phyloP scores from a whole-genome alignment of 2,329 filamentous ascomycete genomes.

The Aspergillus clavatus region DNA sequence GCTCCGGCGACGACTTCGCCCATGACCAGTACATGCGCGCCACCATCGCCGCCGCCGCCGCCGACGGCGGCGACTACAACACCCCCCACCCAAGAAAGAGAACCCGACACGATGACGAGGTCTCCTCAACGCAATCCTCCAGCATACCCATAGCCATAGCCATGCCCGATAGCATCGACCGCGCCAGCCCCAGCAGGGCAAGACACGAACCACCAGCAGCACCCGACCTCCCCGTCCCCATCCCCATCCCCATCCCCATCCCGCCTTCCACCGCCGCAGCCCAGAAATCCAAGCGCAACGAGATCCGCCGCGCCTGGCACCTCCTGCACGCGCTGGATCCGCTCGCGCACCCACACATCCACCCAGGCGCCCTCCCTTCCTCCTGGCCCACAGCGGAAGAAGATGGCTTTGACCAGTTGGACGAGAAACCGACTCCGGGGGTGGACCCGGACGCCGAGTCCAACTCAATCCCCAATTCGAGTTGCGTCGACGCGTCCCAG shows the following conservation, averaged over 20 bases:
- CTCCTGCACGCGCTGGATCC: constrained; percentile 19
- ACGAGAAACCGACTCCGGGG: background rate
- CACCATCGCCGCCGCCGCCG: constrained; percentile 20
- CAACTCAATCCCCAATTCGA: too few species aligned
- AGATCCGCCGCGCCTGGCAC: constrained; percentile 23
- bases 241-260: constrained; percentile 5
- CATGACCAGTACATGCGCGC: constrained; percentile 61
- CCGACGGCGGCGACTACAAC: too few species aligned
- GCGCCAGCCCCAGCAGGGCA: background rate
- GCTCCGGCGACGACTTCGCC: constrained; percentile 55
- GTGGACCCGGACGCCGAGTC: background rate
- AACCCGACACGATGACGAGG: constrained; percentile 13
- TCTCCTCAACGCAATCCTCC: constrained; percentile 18
- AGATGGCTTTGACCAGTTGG: constrained; percentile 1
- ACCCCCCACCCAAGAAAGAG: constrained; percentile 16
- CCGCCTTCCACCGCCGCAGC: constrained; percentile 3
- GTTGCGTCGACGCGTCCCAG: too few species aligned
- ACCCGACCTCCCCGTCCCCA: constrained; percentile 1
- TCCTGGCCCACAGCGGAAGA: constrained; percentile 19
- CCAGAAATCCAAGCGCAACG: constrained; percentile 16
- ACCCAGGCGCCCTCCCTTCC: constrained; percentile 26
- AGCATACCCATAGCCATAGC: constrained; percentile 17
- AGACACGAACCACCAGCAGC: background rate
- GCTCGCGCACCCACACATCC: constrained; percentile 14
- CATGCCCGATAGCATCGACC: constrained; percentile 5